Evolutionary conservation across 345 rosid species (phyloP).

Genomic region (Ricinus communis): DNA sequence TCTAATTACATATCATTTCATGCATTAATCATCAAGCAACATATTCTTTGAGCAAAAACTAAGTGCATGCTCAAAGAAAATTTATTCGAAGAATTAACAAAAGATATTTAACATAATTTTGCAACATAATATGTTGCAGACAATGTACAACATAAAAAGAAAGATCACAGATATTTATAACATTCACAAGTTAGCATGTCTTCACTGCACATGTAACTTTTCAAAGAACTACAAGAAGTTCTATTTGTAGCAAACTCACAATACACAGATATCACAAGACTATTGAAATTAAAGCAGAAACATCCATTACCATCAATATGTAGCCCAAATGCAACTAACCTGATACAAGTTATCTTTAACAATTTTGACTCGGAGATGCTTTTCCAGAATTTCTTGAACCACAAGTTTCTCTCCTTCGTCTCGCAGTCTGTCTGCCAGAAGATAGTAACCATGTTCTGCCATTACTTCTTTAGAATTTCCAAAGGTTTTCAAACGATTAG

Average conservation of each 20-base stretch:
- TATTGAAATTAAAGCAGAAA: not conserved
- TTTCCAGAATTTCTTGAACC: conserved; percentile 77
- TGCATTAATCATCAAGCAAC: not conserved
- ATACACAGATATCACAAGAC: not conserved
- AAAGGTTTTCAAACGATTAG: conserved; percentile 68
- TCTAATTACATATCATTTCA: not conserved
- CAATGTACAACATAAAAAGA: not conserved
- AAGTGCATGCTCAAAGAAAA: not conserved
- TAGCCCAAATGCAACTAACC: conserved; percentile 34
- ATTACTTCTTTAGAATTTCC: conserved; percentile 73
- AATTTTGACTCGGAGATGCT: conserved; percentile 60
- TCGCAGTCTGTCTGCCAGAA: conserved; percentile 91
- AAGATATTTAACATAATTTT: not conserved
- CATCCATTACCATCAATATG: not conserved
- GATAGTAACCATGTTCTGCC: conserved; percentile 89
- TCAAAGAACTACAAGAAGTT: not conserved
- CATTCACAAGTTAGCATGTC: not conserved
- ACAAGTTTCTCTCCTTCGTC: conserved; percentile 73
- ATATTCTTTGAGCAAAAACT: not conserved
- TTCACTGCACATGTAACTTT: not conserved
- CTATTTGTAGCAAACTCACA: not conserved
- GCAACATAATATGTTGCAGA: not conserved
- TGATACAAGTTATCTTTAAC: conserved; percentile 63
- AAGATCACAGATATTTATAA: not conserved
- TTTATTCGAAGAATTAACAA: not conserved